Evolutionary conservation across 75 land plant species (phyloP), one percentile per base, ranked within the genome.

Genomic region (Ceratopteris richardii): DNA sequence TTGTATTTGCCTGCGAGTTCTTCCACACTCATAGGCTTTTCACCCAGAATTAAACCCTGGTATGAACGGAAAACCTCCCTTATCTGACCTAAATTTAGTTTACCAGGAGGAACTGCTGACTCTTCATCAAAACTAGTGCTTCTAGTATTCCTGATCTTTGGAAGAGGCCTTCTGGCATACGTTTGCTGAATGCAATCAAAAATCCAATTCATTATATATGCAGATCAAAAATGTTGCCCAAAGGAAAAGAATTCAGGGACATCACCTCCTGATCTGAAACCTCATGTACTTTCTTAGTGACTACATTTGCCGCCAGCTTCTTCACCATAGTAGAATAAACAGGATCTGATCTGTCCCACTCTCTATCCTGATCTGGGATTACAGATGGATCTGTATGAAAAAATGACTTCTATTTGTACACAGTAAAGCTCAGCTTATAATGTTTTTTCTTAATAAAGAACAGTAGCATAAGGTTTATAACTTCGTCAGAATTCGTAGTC

Each of bases 321-420:
- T 70, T 66, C 40, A 57, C 51, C 73, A 70, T 70, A 16, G 48
- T 26, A 33, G 73, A 46, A 64, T 63, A 70, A 20, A 41, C 63
- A 3, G 73, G 73, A 57, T 63, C 60, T 33, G 30, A 14, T 19
- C 60, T 57, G 55, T 63, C 66, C 73, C 54, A 52, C 14, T 52
- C 54, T 52, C 54, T 52, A 2, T 52, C 54, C 24, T 52, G 28
- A 1, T 13, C 29, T 23, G 54, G 54, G 24, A 1, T 23, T 2
- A 24, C 13, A 26, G 3, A 13, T 52, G 29, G 54, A 52, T 52
- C 54, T 52, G 29, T 23, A 2, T 4, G 24, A 23, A 52, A 24
- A 3, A 12, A 26, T n/a, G n/a, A n/a, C n/a, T n/a, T n/a, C n/a
- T n/a, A n/a, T n/a, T n/a, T n/a, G n/a, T n/a, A n/a, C n/a, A n/a